A percentile compares a stretch with the other conserved stretches of the same genome.
Evolutionary conservation across 306 rosid genomes (phyloP).

Genomic region (Cucumis cinereus): DNA sequence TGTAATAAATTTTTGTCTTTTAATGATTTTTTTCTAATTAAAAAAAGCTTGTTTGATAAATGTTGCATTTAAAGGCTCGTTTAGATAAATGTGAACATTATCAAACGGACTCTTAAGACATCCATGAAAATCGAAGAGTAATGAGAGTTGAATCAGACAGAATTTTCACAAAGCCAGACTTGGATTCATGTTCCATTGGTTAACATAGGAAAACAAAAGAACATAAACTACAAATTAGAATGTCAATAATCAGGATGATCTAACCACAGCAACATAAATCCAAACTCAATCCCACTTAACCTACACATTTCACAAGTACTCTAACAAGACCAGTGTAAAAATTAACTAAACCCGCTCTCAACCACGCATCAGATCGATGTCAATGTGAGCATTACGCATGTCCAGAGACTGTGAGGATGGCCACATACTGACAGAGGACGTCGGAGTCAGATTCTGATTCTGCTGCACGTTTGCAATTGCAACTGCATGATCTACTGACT

Average conservation of each 20-base stretch:
- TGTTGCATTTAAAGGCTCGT: no score
- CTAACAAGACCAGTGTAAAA: neutral
- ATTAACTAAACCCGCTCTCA: conserved; percentile 15
- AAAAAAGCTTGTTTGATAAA: no score
- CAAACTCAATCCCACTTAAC: neutral
- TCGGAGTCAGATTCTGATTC: conserved; percentile 43
- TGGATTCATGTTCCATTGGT: neutral
- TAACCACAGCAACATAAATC: neutral
- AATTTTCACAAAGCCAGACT: neutral
- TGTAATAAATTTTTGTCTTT: no score
- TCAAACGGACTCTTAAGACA: no score
- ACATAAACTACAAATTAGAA: conserved; percentile 2
- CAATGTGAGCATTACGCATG: conserved; percentile 69
- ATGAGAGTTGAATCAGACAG: neutral
- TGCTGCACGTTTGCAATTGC: conserved; percentile 29
- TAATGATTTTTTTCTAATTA: no score
- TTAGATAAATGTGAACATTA: no score
- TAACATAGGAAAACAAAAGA: neutral
- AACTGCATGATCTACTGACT: conserved; percentile 37
- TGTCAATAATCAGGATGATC: neutral
- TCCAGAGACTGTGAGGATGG: conserved; percentile 54
- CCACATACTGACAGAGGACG: conserved; percentile 55
- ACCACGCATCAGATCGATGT: conserved; percentile 96
- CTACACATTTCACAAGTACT: neutral
- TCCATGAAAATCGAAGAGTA: no score